Conservation (phyloP, 768 basidiomycete species). For the Podaxis sp. region DNA sequence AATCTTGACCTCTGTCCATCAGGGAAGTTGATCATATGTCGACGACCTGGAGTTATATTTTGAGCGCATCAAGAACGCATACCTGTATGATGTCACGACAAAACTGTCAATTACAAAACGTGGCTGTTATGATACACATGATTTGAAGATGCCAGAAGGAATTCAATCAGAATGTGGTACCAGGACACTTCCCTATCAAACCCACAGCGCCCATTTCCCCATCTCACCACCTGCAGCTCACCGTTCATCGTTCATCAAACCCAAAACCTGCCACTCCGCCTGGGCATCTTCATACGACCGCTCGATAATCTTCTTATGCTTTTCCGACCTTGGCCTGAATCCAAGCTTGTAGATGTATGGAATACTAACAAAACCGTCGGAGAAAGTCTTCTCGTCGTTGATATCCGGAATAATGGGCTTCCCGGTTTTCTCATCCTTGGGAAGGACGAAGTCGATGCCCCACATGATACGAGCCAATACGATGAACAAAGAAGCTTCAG, state of each 20-base stretch:
- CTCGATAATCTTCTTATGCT: slow-evolving; percentile 12
- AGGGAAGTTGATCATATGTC: no score
- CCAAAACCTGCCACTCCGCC: slow-evolving; percentile 13
- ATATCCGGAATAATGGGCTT: slow-evolving; percentile 14
- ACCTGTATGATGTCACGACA: no score
- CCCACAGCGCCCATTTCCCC: neutral
- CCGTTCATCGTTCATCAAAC: slow-evolving; percentile 9
- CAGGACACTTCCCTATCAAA: neutral
- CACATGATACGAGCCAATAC: slow-evolving; percentile 13
- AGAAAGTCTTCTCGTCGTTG: slow-evolving; percentile 11
- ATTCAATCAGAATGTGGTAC: neutral
- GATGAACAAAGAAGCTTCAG: slow-evolving; percentile 13
- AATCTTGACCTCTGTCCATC: no score
- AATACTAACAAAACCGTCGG: slow-evolving; percentile 14
- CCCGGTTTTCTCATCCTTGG: slow-evolving; percentile 11
- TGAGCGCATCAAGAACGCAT: no score
- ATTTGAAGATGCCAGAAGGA: no score
- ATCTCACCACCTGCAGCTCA: neutral
- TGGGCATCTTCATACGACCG: slow-evolving; percentile 11
- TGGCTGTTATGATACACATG: no score
- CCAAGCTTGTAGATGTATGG: slow-evolving; percentile 14
- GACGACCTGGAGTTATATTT: no score
- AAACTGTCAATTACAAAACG: no score
- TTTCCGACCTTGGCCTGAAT: slow-evolving; percentile 9
- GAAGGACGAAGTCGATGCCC: slow-evolving; percentile 12